A percentile compares a stretch with the other conserved stretches of the same genome.
phyloP scores from a whole-genome alignment of 495 filamentous ascomycete species.

The Penicillium coprophilum region DNA sequence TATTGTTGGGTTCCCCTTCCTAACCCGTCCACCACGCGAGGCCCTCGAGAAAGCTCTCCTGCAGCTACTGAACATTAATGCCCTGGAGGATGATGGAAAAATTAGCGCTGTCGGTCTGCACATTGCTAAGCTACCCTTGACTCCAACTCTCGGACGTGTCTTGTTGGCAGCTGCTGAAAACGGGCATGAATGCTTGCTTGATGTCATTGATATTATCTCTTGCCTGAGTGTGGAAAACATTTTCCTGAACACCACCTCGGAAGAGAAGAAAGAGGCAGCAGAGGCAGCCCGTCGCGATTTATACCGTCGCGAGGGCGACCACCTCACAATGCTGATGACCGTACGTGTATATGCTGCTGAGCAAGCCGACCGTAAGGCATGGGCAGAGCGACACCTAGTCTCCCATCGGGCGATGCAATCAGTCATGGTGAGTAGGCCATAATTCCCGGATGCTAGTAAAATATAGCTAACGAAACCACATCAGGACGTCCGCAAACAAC shows the following conservation, averaged over 20 bases:
- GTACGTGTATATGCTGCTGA: slow-evolving; percentile 80
- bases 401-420: slow-evolving; percentile 80
- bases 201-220: slow-evolving; percentile 89
- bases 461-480: slow-evolving; percentile 11
- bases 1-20: slow-evolving; percentile 78
- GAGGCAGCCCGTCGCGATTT: slow-evolving; percentile 72
- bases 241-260: slow-evolving; percentile 75
- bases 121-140: slow-evolving; percentile 80
- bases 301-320: slow-evolving; percentile 80
- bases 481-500: slow-evolving; percentile 83
- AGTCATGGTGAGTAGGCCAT: slow-evolving; percentile 57
- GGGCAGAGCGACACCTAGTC: slow-evolving; percentile 76
- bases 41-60: slow-evolving; percentile 80
- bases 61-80: slow-evolving; percentile 74
- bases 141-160: slow-evolving; percentile 77
- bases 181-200: slow-evolving; percentile 67
- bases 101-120: slow-evolving; percentile 74
- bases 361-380: slow-evolving; percentile 67
- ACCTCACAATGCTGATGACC: slow-evolving; percentile 79
- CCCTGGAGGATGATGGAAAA: slow-evolving; percentile 66
- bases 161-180: slow-evolving; percentile 75
- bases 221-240: slow-evolving; percentile 87
- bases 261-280: slow-evolving; percentile 77
- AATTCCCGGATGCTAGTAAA: neutral
- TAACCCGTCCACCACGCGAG: slow-evolving; percentile 76